These are phyloP conservation scores for Hirsutella thompsonii DNA, from an alignment of 2,329 filamentous ascomycete species.

Conservation along the genomic window DNA sequence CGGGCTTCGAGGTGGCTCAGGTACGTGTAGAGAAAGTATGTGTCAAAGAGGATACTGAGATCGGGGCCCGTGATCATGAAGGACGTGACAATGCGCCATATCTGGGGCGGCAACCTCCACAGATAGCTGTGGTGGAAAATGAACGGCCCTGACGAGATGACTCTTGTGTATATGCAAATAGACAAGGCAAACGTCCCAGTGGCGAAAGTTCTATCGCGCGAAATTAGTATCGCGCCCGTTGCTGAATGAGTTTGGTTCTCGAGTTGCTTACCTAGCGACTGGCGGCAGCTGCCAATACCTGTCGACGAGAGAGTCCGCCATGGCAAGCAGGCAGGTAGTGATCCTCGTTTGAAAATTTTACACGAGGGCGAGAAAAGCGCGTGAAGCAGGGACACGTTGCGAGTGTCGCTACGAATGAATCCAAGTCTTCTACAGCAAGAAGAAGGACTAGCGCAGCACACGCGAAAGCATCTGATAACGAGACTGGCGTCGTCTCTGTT, in stretches of 20 bases:
- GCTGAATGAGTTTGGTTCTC: too few species aligned
- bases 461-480: slow-evolving; percentile 13
- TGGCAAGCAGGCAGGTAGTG: slow-evolving; percentile 18
- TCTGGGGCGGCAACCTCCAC: slow-evolving; percentile 34
- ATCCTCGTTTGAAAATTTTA: neutral
- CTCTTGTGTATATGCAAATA: slow-evolving; percentile 39
- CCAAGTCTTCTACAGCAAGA: neutral
- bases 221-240: too few species aligned
- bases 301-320: slow-evolving; percentile 17
- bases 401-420: slow-evolving; percentile 3
- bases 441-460: slow-evolving; percentile 9
- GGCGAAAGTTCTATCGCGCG: slow-evolving; percentile 49
- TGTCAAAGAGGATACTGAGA: slow-evolving; percentile 52
- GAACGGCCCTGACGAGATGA: slow-evolving; percentile 37
- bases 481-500: slow-evolving; percentile 17
- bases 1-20: slow-evolving; percentile 59
- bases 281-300: slow-evolving; percentile 27
- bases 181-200: slow-evolving; percentile 49
- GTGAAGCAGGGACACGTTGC: neutral
- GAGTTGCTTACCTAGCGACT: slow-evolving; percentile 29
- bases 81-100: slow-evolving; percentile 28
- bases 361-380: neutral
- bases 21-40: slow-evolving; percentile 68
- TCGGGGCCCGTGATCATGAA: slow-evolving; percentile 26
- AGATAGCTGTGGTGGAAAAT: slow-evolving; percentile 38